These are phyloP conservation scores for Pisolithus tinctorius DNA, from an alignment of 768 basidiomycete genomes.

Conservation along the genomic window DNA sequence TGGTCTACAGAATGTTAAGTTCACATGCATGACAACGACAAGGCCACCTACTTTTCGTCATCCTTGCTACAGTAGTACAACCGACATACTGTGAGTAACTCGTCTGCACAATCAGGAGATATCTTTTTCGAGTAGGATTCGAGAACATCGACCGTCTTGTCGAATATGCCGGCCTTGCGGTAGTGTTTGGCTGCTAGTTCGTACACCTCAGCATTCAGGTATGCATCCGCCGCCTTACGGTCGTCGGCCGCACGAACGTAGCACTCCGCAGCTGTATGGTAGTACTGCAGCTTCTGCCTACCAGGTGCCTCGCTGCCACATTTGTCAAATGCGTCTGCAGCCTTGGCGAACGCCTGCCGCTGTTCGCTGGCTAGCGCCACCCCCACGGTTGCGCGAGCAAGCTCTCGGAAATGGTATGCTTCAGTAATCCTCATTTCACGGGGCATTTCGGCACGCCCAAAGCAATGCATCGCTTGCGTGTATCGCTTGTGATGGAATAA, in stretches of 20 bases:
- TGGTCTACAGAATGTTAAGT: conserved; percentile 29
- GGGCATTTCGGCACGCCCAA: conserved; percentile 37
- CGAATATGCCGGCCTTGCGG: conserved; percentile 42
- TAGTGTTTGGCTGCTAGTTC: conserved; percentile 39
- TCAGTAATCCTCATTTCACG: conserved; percentile 41
- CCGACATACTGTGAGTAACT: conserved; percentile 39
- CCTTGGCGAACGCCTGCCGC: conserved; percentile 34
- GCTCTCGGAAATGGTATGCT: conserved; percentile 49
- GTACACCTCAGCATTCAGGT: conserved; percentile 36
- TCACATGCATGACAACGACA: background rate
- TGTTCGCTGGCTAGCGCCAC: conserved; percentile 18
- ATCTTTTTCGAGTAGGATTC: conserved; percentile 28
- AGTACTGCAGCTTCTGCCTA: conserved; percentile 30
- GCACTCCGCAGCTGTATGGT: conserved; percentile 40
- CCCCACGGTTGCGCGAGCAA: conserved; percentile 33
- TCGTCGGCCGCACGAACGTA: conserved; percentile 35
- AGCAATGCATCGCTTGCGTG: conserved; percentile 49
- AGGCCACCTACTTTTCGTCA: conserved; percentile 20
- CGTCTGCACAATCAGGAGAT: conserved; percentile 19
- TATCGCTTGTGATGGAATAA: conserved; percentile 37
- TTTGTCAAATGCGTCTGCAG: conserved; percentile 43
- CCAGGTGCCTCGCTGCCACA: conserved; percentile 28
- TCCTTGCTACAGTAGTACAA: conserved; percentile 37
- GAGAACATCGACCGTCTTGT: conserved; percentile 46
- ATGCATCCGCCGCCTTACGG: conserved; percentile 39